phyloP scores from a whole-genome alignment of 805 yeast species.

The Teunomyces tritomae region DNA sequence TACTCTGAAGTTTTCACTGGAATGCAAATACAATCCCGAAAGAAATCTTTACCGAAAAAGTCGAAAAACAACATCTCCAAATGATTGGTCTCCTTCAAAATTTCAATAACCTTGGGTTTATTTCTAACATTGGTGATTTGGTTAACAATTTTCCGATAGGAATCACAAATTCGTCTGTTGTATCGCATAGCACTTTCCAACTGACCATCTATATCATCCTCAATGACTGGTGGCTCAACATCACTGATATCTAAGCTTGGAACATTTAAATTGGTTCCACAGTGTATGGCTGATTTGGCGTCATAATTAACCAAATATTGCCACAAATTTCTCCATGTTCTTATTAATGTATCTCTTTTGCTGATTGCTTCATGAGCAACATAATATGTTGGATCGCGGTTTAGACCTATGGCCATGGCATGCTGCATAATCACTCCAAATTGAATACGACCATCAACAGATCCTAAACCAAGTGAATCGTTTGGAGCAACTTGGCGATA shows the following conservation, averaged over 20 bases:
- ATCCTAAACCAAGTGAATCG: conserved; percentile 41
- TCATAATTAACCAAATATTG: conserved; percentile 26
- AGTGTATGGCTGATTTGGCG: conserved; percentile 30
- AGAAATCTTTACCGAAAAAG: conserved; percentile 41
- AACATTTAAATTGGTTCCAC: conserved; percentile 31
- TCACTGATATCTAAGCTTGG: conserved; percentile 29
- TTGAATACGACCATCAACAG: conserved; percentile 37
- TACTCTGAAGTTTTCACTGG: conserved; percentile 23
- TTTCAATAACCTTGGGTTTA: conserved; percentile 34
- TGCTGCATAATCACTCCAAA: conserved; percentile 37
- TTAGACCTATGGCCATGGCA: conserved; percentile 39
- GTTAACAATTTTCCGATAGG: conserved; percentile 28
- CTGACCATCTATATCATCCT: conserved; percentile 13
- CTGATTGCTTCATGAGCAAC: conserved; percentile 27
- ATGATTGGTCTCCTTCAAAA: conserved; percentile 33
- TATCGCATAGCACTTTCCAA: conserved; percentile 8
- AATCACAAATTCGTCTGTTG: conserved; percentile 18
- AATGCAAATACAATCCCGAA: conserved; percentile 35
- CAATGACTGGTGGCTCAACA: conserved; percentile 25
- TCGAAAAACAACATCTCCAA: conserved; percentile 35
- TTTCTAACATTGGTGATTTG: conserved; percentile 24
- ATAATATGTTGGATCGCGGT: conserved; percentile 38
- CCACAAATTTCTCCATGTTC: conserved; percentile 41
- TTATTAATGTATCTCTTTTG: conserved; percentile 22
- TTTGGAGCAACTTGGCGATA: conserved; percentile 39